Evolutionary conservation across 805 yeast genomes (phyloP).

Genomic region (Hanseniaspora occidentalis): DNA sequence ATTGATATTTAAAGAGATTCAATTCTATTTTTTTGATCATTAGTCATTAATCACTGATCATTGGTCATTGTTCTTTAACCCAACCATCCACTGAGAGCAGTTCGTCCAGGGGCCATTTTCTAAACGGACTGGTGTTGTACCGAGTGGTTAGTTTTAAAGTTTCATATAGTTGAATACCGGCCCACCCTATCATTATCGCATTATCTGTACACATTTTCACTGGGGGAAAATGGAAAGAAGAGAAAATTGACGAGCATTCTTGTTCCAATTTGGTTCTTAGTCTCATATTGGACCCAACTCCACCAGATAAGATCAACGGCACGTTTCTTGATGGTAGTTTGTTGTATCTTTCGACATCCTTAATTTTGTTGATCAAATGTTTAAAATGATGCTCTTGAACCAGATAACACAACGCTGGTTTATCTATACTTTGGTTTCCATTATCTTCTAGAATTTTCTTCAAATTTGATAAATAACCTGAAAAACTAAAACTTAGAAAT

Average conservation of each 20-base stretch:
- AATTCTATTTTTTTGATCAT: no score
- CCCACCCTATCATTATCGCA: constrained; percentile 96
- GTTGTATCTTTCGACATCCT: constrained; percentile 29
- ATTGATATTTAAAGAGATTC: no score
- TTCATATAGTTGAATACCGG: constrained; percentile 82
- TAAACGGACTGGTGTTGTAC: constrained; percentile 33
- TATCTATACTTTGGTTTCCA: constrained; percentile 8
- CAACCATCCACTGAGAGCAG: constrained; percentile 41
- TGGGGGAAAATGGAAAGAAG: constrained; percentile 54
- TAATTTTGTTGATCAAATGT: constrained; percentile 58
- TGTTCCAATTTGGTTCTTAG: constrained; percentile 37
- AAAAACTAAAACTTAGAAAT: constrained; percentile 1
- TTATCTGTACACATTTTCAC: constrained; percentile 78
- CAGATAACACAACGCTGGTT: constrained; percentile 33
- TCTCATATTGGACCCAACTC: constrained; percentile 70
- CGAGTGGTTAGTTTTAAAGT: constrained; percentile 25
- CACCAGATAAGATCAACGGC: constrained; percentile 76
- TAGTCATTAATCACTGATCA: neutral
- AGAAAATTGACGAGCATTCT: constrained; percentile 24
- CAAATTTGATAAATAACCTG: constrained; percentile 3
- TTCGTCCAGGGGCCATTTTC: constrained; percentile 73
- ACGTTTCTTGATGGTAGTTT: constrained; percentile 25
- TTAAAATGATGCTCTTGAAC: constrained; percentile 56
- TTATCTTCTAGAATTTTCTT: neutral
- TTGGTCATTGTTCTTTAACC: constrained; percentile 15